These are phyloP conservation scores for Solanum corneliomulleri DNA, from an alignment of 257 asterid genomes.

Conservation along the genomic window DNA sequence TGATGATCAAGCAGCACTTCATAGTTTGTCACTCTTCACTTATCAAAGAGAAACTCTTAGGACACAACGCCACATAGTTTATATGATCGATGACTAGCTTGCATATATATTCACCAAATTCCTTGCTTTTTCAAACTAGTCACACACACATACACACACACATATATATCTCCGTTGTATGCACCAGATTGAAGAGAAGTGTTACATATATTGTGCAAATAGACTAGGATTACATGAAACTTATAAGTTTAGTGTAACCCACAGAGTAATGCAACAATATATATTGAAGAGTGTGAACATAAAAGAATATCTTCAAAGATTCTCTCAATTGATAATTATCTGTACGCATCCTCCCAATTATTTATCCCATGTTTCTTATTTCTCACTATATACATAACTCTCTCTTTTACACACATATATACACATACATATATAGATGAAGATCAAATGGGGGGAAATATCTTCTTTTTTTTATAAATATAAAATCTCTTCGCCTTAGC, in stretches of 20 bases:
- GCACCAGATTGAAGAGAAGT: background rate
- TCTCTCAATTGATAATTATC: background rate
- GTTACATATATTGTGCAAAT: background rate
- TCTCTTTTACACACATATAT: background rate
- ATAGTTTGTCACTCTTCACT: background rate
- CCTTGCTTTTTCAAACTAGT: background rate
- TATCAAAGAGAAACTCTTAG: background rate
- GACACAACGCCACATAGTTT: background rate
- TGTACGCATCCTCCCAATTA: background rate
- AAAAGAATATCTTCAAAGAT: background rate
- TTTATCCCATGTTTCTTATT: background rate
- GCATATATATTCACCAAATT: background rate
- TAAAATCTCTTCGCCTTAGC: background rate
- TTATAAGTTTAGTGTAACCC: background rate
- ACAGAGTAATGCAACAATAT: background rate
- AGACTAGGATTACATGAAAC: background rate
- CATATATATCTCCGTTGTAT: background rate
- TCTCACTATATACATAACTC: background rate
- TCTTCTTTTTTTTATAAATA: background rate
- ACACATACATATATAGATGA: background rate
- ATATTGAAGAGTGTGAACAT: background rate
- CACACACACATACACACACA: background rate
- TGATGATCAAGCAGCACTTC: background rate
- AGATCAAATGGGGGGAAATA: background rate
- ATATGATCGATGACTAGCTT: background rate